Evolutionary conservation across 768 basidiomycete species (phyloP).

Genomic region (Neoboletus subvelutipes): DNA sequence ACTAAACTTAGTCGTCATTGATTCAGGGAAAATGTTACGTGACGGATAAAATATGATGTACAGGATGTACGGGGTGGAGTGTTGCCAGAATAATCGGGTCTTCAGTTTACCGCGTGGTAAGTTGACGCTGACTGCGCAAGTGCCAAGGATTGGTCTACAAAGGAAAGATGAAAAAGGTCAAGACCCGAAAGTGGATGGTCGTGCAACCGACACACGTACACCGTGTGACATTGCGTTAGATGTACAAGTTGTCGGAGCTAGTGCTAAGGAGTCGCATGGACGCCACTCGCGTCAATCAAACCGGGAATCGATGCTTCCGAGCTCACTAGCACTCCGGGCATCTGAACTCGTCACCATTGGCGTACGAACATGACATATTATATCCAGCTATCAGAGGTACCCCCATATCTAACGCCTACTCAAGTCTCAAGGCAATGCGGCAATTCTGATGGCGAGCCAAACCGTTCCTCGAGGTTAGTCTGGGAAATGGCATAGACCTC

Average conservation of each 20-base stretch:
- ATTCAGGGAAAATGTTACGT: neutral
- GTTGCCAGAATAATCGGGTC: neutral
- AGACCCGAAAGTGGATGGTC: neutral
- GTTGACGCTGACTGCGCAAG: constrained; percentile 26
- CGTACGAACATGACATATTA: neutral
- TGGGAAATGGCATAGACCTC: constrained; percentile 6
- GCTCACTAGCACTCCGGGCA: constrained; percentile 83
- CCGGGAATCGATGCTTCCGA: constrained; percentile 54
- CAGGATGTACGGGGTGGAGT: neutral
- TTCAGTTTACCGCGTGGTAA: constrained; percentile 15
- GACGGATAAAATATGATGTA: neutral
- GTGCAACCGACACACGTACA: constrained; percentile 26
- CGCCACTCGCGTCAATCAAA: constrained; percentile 75
- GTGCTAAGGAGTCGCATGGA: constrained; percentile 21
- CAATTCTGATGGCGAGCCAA: neutral
- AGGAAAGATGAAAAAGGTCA: neutral
- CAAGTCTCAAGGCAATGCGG: neutral
- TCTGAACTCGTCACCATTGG: constrained; percentile 90
- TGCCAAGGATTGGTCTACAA: constrained; percentile 31
- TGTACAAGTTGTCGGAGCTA: constrained; percentile 32
- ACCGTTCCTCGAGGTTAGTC: constrained; percentile 20
- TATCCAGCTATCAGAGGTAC: neutral
- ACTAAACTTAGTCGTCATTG: neutral
- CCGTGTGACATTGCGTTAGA: constrained; percentile 27
- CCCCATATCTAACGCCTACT: neutral